Conservation (phyloP, 129 eudicot genomes). For the Chrysanthemum lavandulifolium region DNA sequence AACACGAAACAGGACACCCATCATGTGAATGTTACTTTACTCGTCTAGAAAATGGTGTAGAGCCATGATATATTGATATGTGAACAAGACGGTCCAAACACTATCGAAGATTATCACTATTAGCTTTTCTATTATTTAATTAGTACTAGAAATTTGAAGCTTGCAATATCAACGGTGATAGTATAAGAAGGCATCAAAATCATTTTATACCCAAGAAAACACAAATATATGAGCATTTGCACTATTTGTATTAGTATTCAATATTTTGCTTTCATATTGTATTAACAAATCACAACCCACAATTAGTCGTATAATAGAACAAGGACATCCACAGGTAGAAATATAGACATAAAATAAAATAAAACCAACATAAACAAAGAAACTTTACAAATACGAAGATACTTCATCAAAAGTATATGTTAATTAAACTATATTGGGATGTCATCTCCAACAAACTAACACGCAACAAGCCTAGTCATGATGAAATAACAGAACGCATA, state of each 20-base stretch:
- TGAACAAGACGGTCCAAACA: background rate
- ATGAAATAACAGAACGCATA: background rate
- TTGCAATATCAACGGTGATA: too few species aligned
- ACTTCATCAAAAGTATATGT: background rate
- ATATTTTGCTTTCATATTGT: too few species aligned
- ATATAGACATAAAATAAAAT: background rate
- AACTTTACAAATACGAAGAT: background rate
- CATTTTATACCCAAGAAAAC: too few species aligned
- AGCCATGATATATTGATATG: background rate
- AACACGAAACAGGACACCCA: constrained; percentile 41
- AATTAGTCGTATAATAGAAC: background rate
- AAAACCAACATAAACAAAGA: background rate
- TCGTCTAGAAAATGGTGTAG: background rate
- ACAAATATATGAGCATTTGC: too few species aligned
- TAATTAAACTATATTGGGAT: background rate
- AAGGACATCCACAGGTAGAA: background rate
- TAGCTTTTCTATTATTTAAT: too few species aligned
- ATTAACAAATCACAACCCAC: too few species aligned
- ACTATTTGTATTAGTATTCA: too few species aligned
- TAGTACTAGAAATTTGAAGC: too few species aligned
- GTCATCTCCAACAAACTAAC: background rate
- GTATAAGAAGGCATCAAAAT: too few species aligned
- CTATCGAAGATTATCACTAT: too few species aligned
- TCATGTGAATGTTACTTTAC: background rate
- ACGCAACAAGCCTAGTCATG: background rate